Evolutionary conservation across 805 yeast species (phyloP), one percentile per base, ranked within the genome.

Genomic region (Vanderwaltozyma polyspora): DNA sequence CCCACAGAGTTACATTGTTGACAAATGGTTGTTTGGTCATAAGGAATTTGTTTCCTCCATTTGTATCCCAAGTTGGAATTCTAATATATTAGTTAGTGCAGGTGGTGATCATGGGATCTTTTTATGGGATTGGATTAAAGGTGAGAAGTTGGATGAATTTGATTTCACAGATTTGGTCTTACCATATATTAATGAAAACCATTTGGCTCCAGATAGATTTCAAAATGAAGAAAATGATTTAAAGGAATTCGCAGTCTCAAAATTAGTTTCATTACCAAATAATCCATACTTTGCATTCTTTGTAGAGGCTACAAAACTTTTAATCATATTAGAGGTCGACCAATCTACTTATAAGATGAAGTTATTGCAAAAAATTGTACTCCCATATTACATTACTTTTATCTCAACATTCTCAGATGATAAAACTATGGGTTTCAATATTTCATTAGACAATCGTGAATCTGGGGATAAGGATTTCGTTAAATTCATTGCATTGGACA

Each of bases 1-100:
- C 48, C 97, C 96, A 2, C 69, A 77, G 42, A 65, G 87, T 3
- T 84, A 66, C 46, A 73, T 86, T 18, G 77, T 93, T 34, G 80
- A 85, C 41, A 72, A 75, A 47, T 86, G 84, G 75, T 64, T 87
- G 34, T 84, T 84, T 55, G 96, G 94, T 3, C 96, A 89, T 55
- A 64, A 66, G 29, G 81, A 85, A 56, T 93, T 85, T 45, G 77
- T 91, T 8, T 79, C 94, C 2, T 63, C 72, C 6, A 54, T 91
- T 42, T 55, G 66, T 22, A 60, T 76, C 11, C 78, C 85, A 16
- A 41, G 53, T 3, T 74, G 76, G 66, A 57, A 72, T 25, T 51
- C 62, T 4, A 51, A 62, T 16, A 49, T 72, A 14, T 63, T 91
- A 34, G 57, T 87, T 17, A 79, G 91, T 51, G 97, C 79, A 4